Evolutionary conservation across 352 stramenopile species (phyloP).

Genomic region (Globisporangium middletonii): DNA sequence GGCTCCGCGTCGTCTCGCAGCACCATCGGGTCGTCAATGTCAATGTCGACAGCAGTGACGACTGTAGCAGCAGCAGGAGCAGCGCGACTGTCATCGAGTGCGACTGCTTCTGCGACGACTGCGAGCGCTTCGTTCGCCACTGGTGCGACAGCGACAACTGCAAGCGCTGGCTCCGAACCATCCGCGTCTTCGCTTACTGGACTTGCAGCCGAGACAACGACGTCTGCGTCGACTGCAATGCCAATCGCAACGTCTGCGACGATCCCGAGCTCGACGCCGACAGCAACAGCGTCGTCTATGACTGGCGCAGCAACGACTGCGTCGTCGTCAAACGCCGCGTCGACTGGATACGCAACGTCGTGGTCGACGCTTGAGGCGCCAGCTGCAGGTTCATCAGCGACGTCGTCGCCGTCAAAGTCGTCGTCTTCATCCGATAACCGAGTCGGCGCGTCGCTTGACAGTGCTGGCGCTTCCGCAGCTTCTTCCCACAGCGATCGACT

Average conservation of each 20-base stretch:
- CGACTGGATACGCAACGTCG: neutral
- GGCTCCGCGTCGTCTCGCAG: neutral
- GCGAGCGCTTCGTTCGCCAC: neutral
- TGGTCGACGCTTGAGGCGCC: neutral
- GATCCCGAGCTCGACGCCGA: constrained; percentile 28
- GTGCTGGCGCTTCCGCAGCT: neutral
- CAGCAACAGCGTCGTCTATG: constrained; percentile 11
- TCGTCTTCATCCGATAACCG: constrained; percentile 1
- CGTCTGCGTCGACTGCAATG: constrained; percentile 20
- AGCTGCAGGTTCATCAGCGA: neutral
- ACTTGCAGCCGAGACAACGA: constrained; percentile 15
- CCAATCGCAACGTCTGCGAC: constrained; percentile 33
- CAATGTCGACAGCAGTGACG: neutral
- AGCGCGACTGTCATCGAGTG: neutral
- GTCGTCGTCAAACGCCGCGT: neutral
- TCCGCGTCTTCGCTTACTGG: neutral
- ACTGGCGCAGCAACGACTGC: constrained; percentile 9
- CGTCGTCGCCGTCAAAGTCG: neutral
- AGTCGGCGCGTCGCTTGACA: neutral
- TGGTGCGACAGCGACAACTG: neutral
- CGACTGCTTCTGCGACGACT: neutral
- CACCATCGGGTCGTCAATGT: neutral
- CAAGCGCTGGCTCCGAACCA: constrained; percentile 1
- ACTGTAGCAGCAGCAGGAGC: neutral
- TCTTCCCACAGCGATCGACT: constrained; percentile 11